Base-by-base conservation (phyloP, 768 basidiomycete species). In the Pulveroboletus sp. region DNA sequence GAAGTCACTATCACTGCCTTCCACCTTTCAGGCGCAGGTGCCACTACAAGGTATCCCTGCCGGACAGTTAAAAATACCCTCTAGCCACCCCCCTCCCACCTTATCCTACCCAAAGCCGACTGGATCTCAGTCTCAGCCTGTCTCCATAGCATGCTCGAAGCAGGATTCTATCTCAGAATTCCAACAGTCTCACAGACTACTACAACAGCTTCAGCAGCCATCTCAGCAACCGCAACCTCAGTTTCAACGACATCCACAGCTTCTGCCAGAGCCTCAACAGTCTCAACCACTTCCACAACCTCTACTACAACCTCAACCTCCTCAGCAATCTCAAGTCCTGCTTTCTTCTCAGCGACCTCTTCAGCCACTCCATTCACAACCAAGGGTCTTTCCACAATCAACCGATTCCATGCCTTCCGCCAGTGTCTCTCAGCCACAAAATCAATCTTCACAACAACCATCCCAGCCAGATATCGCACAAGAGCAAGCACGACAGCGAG, bases 401-500 rank as follows among this genome's bases (percentile, higher is more conserved):
- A 30, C 27, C 4, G 32, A 45, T 46, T 43, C 30, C 24, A 8
- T 31, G 10, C 41, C 28, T 35, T 44, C 46, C 18, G 27, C 9
- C 17, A 31, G 13, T 33, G 33, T 26, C 17, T 27, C 54, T 32
- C 58, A 51, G 39, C 28, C 21, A 39, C 38, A 44, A 6, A 30
- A 11, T 35, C 54, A 37, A 21, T 33, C 45, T 13, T 39, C 39
- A 6, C 53, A 48, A 27, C 32, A 28, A 33, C 9, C 31, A 40
- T 43, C 30, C 8, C 41, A 49, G 37, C 13, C 49, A 33, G 39
- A 10, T 18, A 39, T 28, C 14, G 36, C 27, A n/a, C 61, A 51
- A 47, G 51, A 50, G 21, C 49, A 52, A 31, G 39, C 13, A 37
- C 21, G 14, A n/a, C 63, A 47, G 26, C 47, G 18, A 7, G 38